Conservation (phyloP, 306 rosid species). For the Begonia fuchsioides region DNA sequence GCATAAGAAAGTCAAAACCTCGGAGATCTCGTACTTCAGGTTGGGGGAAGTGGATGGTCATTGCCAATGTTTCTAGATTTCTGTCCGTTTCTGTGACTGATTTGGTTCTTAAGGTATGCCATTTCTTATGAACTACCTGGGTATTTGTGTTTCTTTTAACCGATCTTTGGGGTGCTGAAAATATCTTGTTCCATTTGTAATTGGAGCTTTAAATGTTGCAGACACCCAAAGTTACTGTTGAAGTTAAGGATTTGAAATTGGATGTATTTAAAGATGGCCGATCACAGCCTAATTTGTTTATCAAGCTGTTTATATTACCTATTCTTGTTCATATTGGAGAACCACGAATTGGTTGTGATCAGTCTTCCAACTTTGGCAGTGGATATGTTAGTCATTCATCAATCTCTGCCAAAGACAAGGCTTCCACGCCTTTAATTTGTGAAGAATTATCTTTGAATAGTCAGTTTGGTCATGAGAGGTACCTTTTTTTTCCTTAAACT, state of each 20-base stretch:
- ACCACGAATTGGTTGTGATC: constrained; percentile 56
- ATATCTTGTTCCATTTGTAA: constrained; percentile 9
- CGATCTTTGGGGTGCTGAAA: constrained; percentile 1
- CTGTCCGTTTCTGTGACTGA: constrained; percentile 80
- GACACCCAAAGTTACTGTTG: constrained; percentile 68
- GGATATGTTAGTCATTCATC: constrained; percentile 47
- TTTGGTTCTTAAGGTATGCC: constrained; percentile 74
- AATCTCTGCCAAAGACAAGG: constrained; percentile 35
- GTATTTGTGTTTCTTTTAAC: background rate
- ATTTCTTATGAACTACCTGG: background rate
- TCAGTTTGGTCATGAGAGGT: constrained; percentile 96
- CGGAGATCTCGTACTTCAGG: constrained; percentile 65
- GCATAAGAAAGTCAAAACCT: constrained; percentile 31
- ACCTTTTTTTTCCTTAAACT: constrained; percentile 11
- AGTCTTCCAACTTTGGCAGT: constrained; percentile 35
- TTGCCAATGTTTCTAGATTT: constrained; percentile 78
- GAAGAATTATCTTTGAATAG: constrained; percentile 61
- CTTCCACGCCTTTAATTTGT: constrained; percentile 56
- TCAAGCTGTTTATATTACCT: constrained; percentile 64
- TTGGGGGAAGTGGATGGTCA: constrained; percentile 88
- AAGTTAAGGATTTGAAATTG: constrained; percentile 71
- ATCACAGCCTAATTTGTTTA: constrained; percentile 51
- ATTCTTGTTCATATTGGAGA: constrained; percentile 63
- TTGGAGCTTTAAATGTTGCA: constrained; percentile 34
- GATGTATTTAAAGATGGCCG: constrained; percentile 76